phyloP scores from a whole-genome alignment of 1,284 basidiomycete genomes.

The Pyrrhoderma noxium region DNA sequence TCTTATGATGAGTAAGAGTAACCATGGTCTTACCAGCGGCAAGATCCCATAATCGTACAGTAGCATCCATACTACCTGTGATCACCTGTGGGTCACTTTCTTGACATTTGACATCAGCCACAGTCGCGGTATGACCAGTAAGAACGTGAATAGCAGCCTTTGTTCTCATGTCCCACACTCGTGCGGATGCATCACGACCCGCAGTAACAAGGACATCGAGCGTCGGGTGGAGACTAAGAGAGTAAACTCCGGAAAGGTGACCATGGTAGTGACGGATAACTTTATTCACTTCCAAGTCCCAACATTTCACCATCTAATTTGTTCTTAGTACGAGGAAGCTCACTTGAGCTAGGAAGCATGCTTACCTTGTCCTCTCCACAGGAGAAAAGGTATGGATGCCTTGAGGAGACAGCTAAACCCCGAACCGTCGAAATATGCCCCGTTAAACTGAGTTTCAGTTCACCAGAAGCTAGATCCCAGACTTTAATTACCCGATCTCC shows the following conservation, averaged over 20 bases:
- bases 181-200: constrained; percentile 90
- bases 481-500: constrained; percentile 99
- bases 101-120: constrained; percentile 92
- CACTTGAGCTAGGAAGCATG: neutral
- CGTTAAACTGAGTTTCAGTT: constrained; percentile 91
- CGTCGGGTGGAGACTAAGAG: constrained; percentile 87
- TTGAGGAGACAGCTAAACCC: constrained; percentile 83
- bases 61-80: constrained; percentile 97
- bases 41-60: constrained; percentile 96
- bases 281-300: constrained; percentile 98
- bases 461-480: constrained; percentile 97
- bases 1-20: constrained; percentile 97
- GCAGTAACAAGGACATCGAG: constrained; percentile 93
- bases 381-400: constrained; percentile 97
- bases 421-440: constrained; percentile 97
- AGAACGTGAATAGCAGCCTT: constrained; percentile 94
- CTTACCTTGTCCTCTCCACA: constrained; percentile 94
- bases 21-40: constrained; percentile 95
- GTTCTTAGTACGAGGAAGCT: constrained; percentile 4
- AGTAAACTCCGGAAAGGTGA: constrained; percentile 93
- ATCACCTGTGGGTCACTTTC: constrained; percentile 97
- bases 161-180: constrained; percentile 99
- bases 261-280: constrained; percentile 98
- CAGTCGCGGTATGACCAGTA: constrained; percentile 88
- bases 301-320: constrained; percentile 94